These are phyloP conservation scores for Russula foetens DNA, from an alignment of 768 basidiomycete species.

Conservation along the genomic window DNA sequence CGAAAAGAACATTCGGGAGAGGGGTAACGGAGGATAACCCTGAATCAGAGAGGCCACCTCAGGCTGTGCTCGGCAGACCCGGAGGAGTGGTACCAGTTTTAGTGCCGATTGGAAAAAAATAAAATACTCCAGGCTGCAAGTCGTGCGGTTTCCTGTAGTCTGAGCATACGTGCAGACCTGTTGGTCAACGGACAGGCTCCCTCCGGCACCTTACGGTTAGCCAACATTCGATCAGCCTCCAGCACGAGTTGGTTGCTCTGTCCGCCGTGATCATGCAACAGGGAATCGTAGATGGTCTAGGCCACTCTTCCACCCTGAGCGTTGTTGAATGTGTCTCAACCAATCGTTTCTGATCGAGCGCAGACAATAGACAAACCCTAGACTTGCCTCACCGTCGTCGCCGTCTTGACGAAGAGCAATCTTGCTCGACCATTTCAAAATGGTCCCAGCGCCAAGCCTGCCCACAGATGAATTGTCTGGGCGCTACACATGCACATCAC, in stretches of 20 bases:
- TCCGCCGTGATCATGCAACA: background rate
- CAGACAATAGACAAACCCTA: background rate
- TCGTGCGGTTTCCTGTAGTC: constrained; percentile 7
- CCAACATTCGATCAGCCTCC: constrained; percentile 12
- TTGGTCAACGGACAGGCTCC: constrained; percentile 2
- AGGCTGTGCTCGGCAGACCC: background rate
- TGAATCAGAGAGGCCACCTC: background rate
- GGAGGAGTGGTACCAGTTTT: background rate
- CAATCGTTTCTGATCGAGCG: constrained; percentile 36
- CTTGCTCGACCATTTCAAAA: background rate
- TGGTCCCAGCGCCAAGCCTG: background rate
- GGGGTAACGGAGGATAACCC: background rate
- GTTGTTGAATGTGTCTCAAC: background rate
- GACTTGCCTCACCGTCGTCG: background rate
- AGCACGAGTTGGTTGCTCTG: background rate
- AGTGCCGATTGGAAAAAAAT: constrained; percentile 6
- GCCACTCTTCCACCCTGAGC: background rate
- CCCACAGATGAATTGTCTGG: background rate
- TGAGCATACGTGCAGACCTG: too few species aligned
- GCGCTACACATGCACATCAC: background rate
- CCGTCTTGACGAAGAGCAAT: background rate
- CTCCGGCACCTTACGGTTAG: constrained; percentile 2
- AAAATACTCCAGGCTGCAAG: background rate
- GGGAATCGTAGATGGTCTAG: background rate
- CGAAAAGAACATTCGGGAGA: background rate